phyloP scores from a whole-genome alignment of 805 yeast species.

The Jamesozyma rosinii region DNA sequence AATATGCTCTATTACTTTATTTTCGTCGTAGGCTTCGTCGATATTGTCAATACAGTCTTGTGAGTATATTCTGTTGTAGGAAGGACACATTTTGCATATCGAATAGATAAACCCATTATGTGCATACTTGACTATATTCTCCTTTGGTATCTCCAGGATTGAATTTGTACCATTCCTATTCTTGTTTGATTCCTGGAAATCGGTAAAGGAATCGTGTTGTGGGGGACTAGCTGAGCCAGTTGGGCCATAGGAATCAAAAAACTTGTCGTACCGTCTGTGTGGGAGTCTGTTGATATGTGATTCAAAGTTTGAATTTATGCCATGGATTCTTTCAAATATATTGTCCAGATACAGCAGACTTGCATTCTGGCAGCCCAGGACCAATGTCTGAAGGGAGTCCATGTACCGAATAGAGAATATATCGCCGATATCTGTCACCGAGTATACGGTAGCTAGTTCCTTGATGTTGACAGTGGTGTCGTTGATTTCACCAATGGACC shows the following conservation, averaged over 20 bases:
- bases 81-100: constrained; percentile 29
- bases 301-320: constrained; percentile 8
- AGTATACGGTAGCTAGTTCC: constrained; percentile 66
- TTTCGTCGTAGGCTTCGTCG: neutral
- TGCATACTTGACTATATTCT: constrained; percentile 67
- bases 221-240: constrained; percentile 41
- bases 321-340: constrained; percentile 18
- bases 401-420: constrained; percentile 76
- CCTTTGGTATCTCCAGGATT: constrained; percentile 58
- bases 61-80: neutral
- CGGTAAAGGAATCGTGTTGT: constrained; percentile 2
- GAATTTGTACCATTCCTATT: constrained; percentile 9
- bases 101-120: constrained; percentile 87
- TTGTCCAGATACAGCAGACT: constrained; percentile 62
- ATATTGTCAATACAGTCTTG: constrained; percentile 1
- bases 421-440: constrained; percentile 85
- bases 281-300: constrained; percentile 38
- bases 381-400: constrained; percentile 48
- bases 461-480: constrained; percentile 17
- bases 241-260: constrained; percentile 86
- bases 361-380: constrained; percentile 89
- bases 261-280: constrained; percentile 64
- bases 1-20: constrained; percentile 30
- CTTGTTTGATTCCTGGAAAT: neutral
- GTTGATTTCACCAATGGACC: constrained; percentile 45